Base-by-base conservation (phyloP, 306 rosid species). In the Trifolium repens region DNA sequence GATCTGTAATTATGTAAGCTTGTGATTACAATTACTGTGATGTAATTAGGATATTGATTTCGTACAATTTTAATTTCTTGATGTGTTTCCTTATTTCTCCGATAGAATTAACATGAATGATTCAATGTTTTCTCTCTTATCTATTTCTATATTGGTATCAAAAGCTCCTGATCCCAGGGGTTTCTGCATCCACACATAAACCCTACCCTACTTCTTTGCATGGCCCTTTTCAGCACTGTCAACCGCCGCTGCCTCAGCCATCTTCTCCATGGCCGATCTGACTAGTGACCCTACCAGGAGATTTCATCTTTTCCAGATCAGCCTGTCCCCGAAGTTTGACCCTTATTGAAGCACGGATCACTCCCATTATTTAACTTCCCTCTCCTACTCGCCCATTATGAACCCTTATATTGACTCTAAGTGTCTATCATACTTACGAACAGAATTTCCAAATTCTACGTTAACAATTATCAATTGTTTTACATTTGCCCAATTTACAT, bases 391-490 rank as follows among this genome's bases (percentile, higher is more conserved):
- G 3, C 58, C 58, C 16, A 16, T 16, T 53, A 16, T 53, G 26
- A 53, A 53, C 9, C 4, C 22, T 17, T 53, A 53, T 9, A 53
- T 52, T n/a, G 58, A 53, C 26, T 53, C 22, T 53, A 53, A 3
- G 59, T 53, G 26, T 17, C 59, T 17, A 19, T 53, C 59, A 16
- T 27, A 53, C 71, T 12, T 32, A 57, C 40, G 17, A 2, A 19
- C 57, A 44, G 58, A 26, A 65, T 39, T 66, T n/a, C 22, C 39
- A 73, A 66, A 62, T 61, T 60, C 59, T 62, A 46, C 24, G 13
- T 57, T 54, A 72, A 62, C 47, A 75, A 70, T 66, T 63, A 27
- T 24, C 11, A 34, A 37, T 69, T 42, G 19, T 49, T 79, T 39
- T 57, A 2, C 53, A 26, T 22, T 34, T 61, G 59, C 34, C 17